These are phyloP conservation scores for Gastrolobium villosum DNA, from an alignment of 306 rosid species.

Conservation along the genomic window DNA sequence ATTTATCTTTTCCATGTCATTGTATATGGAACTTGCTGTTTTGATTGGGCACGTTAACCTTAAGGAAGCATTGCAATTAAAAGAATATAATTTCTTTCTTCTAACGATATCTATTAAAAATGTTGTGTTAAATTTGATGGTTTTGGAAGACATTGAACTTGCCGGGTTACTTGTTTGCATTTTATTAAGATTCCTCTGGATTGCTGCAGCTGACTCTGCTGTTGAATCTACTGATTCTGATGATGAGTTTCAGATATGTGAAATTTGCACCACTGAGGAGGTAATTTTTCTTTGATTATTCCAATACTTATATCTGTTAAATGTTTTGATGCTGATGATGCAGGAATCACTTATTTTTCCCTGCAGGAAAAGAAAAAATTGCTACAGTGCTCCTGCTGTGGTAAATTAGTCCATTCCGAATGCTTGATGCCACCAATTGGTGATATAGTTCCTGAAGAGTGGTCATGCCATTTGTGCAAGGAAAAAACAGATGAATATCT, in stretches of 20 bases:
- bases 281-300: conserved; percentile 49
- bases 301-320: neutral
- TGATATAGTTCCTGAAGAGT: conserved; percentile 79
- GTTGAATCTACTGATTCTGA: conserved; percentile 89
- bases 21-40: conserved; percentile 17
- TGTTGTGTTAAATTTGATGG: conserved; percentile 24
- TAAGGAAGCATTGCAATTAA: neutral
- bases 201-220: conserved; percentile 90
- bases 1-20: neutral
- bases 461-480: conserved; percentile 95
- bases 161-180: conserved; percentile 31
- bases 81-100: neutral
- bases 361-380: conserved; percentile 87
- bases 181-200: conserved; percentile 46
- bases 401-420: conserved; percentile 81
- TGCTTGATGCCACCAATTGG: conserved; percentile 90
- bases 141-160: conserved; percentile 29
- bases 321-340: conserved; percentile 45
- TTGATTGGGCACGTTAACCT: neutral
- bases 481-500: conserved; percentile 94
- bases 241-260: conserved; percentile 97
- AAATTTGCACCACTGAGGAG: conserved; percentile 90
- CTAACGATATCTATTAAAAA: conserved; percentile 1
- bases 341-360: conserved; percentile 40
- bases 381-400: conserved; percentile 93